phyloP scores from a whole-genome alignment of 2,329 filamentous ascomycete species.

The Trichoderma afroharzianum region DNA sequence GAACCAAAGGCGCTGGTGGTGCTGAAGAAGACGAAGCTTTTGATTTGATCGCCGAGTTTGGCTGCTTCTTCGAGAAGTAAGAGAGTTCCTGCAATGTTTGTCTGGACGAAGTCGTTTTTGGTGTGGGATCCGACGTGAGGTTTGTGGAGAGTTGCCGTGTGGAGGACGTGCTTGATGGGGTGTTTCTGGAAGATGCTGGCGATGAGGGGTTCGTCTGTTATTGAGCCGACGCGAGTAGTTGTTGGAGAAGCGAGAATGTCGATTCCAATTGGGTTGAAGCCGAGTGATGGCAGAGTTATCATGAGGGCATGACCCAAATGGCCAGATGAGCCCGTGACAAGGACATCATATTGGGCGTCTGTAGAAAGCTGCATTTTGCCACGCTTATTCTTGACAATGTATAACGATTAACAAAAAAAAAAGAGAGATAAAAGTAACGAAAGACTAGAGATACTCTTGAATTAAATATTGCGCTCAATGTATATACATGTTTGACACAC shows the following conservation, averaged over 20 bases:
- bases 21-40: constrained; percentile 44
- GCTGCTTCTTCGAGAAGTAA: constrained; percentile 40
- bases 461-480: background rate
- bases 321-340: constrained; percentile 46
- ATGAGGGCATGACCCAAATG: constrained; percentile 46
- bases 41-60: constrained; percentile 23
- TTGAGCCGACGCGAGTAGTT: constrained; percentile 36
- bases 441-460: background rate
- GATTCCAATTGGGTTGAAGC: constrained; percentile 41
- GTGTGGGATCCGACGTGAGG: constrained; percentile 44
- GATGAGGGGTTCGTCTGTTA: constrained; percentile 36
- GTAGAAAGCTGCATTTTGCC: background rate
- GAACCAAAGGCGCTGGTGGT: constrained; percentile 45
- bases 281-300: constrained; percentile 37
- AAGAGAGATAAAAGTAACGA: background rate
- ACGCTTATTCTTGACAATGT: background rate
- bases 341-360: constrained; percentile 29
- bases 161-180: constrained; percentile 39
- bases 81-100: constrained; percentile 44
- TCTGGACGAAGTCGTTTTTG: constrained; percentile 42
- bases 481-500: background rate
- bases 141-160: constrained; percentile 46
- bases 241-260: constrained; percentile 39
- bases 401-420: background rate
- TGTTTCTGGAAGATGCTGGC: constrained; percentile 29